Base-by-base conservation (phyloP, 345 rosid species). In the Abelmoschus esculentus region DNA sequence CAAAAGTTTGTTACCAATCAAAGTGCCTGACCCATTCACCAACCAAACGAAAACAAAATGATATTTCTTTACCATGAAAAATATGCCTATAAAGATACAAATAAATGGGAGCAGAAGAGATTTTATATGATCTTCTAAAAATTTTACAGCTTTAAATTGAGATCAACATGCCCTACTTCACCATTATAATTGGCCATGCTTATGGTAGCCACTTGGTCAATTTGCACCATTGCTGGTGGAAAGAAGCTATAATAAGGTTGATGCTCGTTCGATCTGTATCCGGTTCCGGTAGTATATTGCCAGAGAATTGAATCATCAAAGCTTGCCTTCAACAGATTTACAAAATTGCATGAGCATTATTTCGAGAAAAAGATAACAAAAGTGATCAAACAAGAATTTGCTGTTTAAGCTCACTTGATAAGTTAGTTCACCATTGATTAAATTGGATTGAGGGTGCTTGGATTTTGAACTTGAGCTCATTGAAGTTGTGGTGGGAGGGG, bases 131-230 rank as follows among this genome's bases (percentile, higher is more conserved):
- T 32, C 36, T 32, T 32, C 6, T 0, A 11, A 42, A 42, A 44
- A 18, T 5, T 60, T 70, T 75, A 82, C 67, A 85, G 67, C 77
- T 77, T 81, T 81, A 87, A 72, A 78, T 82, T 79, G 49, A 87
- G 85, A 73, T 85, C 91, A 58, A 83, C 70, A 58, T 66, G 68
- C 64, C 77, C 87, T 62, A 72, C 81, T 73, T 78, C 84, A 61
- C 69, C 75, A n/a, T 73, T 62, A 60, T 60, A 63, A 5, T 31
- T 69, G 67, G 9, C 59, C 61, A 49, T 47, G 7, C 66, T 42
- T 19, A 71, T 17, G 13, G 64, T 38, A 47, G 40, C 29, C 47
- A 40, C 42, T 66, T 19, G 36, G 6, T 66, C 68, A 22, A 64
- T 64, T 42, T 22, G 53, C 53, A 22, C 60, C 67, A 55, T 55